Conservation (phyloP, 1,139 yeast genomes). For the Hansenula sp. region DNA sequence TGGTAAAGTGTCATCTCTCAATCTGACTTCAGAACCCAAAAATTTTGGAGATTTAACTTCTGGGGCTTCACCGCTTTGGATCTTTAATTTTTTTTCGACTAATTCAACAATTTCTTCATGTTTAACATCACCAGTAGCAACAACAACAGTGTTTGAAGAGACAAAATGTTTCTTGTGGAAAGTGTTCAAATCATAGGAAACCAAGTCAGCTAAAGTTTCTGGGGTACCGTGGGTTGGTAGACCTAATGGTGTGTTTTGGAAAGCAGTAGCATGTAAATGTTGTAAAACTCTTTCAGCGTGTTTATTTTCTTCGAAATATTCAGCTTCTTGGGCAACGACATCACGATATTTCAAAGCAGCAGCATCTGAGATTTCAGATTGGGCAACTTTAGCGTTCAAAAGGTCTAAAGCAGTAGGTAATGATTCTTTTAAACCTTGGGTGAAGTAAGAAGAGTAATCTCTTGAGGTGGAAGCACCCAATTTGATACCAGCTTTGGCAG, state of each 20-base stretch:
- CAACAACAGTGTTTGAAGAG: constrained; percentile 61
- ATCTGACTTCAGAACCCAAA: constrained; percentile 81
- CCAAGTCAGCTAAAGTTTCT: constrained; percentile 57
- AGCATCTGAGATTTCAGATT: constrained; percentile 38
- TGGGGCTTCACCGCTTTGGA: constrained; percentile 55
- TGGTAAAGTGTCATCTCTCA: constrained; percentile 84
- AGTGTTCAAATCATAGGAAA: constrained; percentile 51
- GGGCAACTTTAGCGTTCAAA: constrained; percentile 26
- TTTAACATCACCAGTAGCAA: constrained; percentile 68
- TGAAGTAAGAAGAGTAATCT: constrained; percentile 53
- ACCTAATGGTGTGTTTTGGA: constrained; percentile 78
- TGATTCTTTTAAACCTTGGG: constrained; percentile 33
- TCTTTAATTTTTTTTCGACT: constrained; percentile 45
- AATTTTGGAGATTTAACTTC: constrained; percentile 43
- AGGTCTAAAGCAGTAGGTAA: constrained; percentile 24
- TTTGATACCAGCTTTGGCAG: constrained; percentile 41
- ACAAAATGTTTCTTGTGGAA: constrained; percentile 56
- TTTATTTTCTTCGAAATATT: constrained; percentile 31
- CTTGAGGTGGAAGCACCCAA: constrained; percentile 42
- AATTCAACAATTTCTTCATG: constrained; percentile 68
- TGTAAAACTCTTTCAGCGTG: constrained; percentile 48
- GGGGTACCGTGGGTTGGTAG: constrained; percentile 72
- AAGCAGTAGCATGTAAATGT: constrained; percentile 77
- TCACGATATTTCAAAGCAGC: constrained; percentile 38
- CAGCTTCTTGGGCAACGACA: constrained; percentile 35